Evolutionary conservation across 768 basidiomycete species (phyloP), one percentile per base, ranked within the genome.

Genomic region (Pholiota microspora): DNA sequence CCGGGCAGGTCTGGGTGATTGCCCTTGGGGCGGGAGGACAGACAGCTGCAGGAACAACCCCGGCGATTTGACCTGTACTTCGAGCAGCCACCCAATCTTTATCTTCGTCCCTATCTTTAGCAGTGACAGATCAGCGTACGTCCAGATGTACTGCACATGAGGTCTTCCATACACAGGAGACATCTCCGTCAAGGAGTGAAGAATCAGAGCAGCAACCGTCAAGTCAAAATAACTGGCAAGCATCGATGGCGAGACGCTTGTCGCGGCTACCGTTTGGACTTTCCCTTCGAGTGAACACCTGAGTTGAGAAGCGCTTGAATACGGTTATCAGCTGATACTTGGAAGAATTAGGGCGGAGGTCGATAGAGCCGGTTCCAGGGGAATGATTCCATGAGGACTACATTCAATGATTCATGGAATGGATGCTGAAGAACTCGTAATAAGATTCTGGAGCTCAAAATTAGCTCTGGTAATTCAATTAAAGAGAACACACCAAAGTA

Each of bases 31-130:
- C 18, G 21, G 40, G 40, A 12, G 29, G 7, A 31, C 6, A 31
- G 10, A 8, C 40, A 18, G 16, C 9, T 42, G n/a, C 31, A 10
- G 57, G 62, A 63, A 59, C 57, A 63, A 60, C 55, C 52, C 45
- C 62, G 62, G 62, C 31, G 57, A 60, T 59, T 63, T 57, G 56
- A 60, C 23, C 57, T 54, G 53, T 51, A 38, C 55, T 51, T 46
- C 55, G 40, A 44, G 42, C 42, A 23, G 8, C n/a, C 34, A 29
- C 21, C 38, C 45, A 36, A 34, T 38, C 25, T 40, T 47, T 47
- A 32, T 40, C 53, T 45, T 23, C 23, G 34, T 45, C 51, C 32
- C 34, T 47, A 47, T 48, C 21, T 54, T 29, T 42, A 42, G 9
- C 21, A 13, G 16, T 49, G 46, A 49, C 48, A 46, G 38, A 13